phyloP scores from a whole-genome alignment of 2,329 filamentous ascomycete species.

The Fusarium tanahbumbuense region DNA sequence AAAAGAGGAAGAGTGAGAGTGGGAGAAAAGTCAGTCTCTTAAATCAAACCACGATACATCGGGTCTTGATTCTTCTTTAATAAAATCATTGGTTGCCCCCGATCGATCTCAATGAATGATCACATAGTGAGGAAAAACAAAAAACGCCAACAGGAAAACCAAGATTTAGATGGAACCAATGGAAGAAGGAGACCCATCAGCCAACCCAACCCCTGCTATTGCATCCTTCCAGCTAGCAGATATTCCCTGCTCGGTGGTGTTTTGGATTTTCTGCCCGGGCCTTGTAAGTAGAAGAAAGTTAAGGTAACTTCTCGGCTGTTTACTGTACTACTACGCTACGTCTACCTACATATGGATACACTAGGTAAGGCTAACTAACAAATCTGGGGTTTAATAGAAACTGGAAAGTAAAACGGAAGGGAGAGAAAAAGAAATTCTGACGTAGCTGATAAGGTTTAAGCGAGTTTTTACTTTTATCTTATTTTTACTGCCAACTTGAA shows the following conservation, averaged over 20 bases:
- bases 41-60: neutral
- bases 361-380: neutral
- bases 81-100: neutral
- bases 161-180: conserved; percentile 35
- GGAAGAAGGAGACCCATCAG: conserved; percentile 6
- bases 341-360: neutral
- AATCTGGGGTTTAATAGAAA: neutral
- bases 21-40: neutral
- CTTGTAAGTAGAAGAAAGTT: conserved; percentile 3
- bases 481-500: neutral
- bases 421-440: neutral
- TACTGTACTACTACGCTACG: neutral
- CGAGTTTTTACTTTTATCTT: neutral
- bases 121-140: conserved; percentile 12
- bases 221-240: conserved; percentile 4
- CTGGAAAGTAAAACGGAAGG: neutral
- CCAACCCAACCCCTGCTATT: neutral
- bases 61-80: conserved; percentile 5
- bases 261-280: conserved; percentile 22
- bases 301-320: neutral
- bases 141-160: conserved; percentile 13
- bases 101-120: conserved; percentile 22
- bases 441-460: neutral
- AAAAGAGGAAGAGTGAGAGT: neutral
- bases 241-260: conserved; percentile 26